phyloP scores from a whole-genome alignment of 78 protist species.

The Dictyostelium firmibasis region DNA sequence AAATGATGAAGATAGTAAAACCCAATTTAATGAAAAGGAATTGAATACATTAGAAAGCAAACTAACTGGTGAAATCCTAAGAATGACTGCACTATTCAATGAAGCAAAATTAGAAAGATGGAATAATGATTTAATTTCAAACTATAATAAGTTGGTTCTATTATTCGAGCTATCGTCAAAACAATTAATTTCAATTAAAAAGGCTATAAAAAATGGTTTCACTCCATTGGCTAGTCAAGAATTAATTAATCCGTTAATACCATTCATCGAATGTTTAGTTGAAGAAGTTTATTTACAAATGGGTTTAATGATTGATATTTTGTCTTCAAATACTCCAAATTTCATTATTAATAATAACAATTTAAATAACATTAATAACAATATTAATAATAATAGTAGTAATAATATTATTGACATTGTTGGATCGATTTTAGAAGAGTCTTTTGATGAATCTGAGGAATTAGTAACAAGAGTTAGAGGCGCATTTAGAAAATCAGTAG shows the following conservation, averaged over 20 bases:
- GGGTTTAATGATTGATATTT: slow-evolving; percentile 69
- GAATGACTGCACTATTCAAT: background rate
- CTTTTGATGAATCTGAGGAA: slow-evolving; percentile 61
- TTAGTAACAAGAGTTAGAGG: background rate
- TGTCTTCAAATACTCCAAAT: background rate
- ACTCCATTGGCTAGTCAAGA: background rate
- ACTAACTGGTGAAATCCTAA: background rate
- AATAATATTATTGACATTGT: background rate
- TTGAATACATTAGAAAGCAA: background rate
- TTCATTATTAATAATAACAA: background rate
- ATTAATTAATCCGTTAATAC: slow-evolving; percentile 15
- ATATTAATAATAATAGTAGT: background rate
- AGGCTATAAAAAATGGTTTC: slow-evolving; percentile 13
- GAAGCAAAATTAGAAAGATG: slow-evolving; percentile 36
- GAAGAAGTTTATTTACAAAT: slow-evolving; percentile 66
- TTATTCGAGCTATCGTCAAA: slow-evolving; percentile 12
- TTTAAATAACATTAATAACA: background rate
- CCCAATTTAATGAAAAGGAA: slow-evolving; percentile 3
- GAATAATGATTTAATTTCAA: background rate
- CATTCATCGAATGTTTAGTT: slow-evolving; percentile 36
- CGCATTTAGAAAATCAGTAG: background rate
- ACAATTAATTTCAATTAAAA: slow-evolving; percentile 39
- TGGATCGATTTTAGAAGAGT: background rate
- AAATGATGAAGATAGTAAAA: background rate
- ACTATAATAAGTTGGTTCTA: background rate